Conservation (phyloP, 2,329 filamentous ascomycete genomes). For the Gaeumannomyces sp. region DNA sequence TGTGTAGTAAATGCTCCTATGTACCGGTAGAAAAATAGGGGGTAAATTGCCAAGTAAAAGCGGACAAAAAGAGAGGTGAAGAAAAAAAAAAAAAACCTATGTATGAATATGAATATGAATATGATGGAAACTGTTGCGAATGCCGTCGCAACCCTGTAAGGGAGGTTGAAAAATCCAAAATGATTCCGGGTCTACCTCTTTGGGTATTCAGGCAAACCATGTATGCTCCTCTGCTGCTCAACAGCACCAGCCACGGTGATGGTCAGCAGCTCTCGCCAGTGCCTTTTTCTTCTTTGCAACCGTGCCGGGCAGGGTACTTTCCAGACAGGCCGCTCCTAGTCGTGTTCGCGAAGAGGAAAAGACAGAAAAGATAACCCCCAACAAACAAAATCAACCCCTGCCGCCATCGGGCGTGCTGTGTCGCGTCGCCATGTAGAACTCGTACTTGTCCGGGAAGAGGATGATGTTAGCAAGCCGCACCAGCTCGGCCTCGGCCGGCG, state of each 20-base stretch:
- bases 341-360: no score
- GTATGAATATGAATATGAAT: neutral
- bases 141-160: neutral
- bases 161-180: neutral
- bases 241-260: no score
- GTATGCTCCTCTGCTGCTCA: neutral
- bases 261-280: no score
- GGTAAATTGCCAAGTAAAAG: neutral
- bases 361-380: no score
- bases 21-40: neutral
- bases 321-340: no score
- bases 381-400: no score
- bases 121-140: neutral
- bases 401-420: constrained; percentile 17
- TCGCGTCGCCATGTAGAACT: constrained; percentile 39
- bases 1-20: neutral
- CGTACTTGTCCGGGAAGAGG: constrained; percentile 46
- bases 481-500: constrained; percentile 43
- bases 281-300: no score
- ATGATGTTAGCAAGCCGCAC: constrained; percentile 51
- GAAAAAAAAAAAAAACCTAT: neutral
- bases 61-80: neutral
- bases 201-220: constrained; percentile 1
- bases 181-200: neutral
- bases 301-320: no score